Evolutionary conservation across 2,329 filamentous ascomycete species (phyloP), one percentile per base, ranked within the genome.

Genomic region (Fusarium bulbicola): DNA sequence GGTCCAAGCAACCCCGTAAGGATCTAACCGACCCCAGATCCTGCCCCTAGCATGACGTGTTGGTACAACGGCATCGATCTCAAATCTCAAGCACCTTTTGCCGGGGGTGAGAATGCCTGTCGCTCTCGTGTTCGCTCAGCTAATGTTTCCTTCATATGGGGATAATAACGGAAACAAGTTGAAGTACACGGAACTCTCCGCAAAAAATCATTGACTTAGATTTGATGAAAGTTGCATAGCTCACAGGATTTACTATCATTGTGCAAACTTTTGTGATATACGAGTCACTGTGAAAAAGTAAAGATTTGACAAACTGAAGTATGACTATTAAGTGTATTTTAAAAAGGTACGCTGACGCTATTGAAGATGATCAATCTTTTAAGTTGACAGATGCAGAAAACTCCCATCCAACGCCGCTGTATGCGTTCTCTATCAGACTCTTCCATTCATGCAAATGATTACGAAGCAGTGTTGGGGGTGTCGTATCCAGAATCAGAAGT

Each of bases 401-500:
- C 66, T 52, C 47, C 40, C 63, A 59, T 32, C 47, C 34, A 73
- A 65, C 70, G 74, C 63, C 57, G 45, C 59, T 37, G 32, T 58
- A 40, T 65, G 70, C 46, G 60, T 40, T 43, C n/a, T 47, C 26
- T 40, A 54, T 20, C 36, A 52, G 34, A 40, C 50, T 54, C 50
- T 40, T 18, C 15, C 20, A 42, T 6, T 50, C 63, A 57, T 40
- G 43, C 65, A 36, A n/a, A 28, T 46, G 26, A 42, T 75, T 67
- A 78, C 47, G 45, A 70, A 53, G 50, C 57, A 16, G 53, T 47
- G 46, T 78, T 77, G 26, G 76, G 76, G 32, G 79, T 81, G 49
- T 81, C 79, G 61, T 81, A 81, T 43, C 80, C 80, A 34, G 80
- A 81, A 66, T 81, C 80, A 21, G 80, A 81, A 14, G 75, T 74